A percentile compares a stretch with the other conserved stretches of the same genome.
These are phyloP conservation scores for Eimeria maxima DNA, from an alignment of 169 alveolate genomes.

Conservation along the genomic window DNA sequence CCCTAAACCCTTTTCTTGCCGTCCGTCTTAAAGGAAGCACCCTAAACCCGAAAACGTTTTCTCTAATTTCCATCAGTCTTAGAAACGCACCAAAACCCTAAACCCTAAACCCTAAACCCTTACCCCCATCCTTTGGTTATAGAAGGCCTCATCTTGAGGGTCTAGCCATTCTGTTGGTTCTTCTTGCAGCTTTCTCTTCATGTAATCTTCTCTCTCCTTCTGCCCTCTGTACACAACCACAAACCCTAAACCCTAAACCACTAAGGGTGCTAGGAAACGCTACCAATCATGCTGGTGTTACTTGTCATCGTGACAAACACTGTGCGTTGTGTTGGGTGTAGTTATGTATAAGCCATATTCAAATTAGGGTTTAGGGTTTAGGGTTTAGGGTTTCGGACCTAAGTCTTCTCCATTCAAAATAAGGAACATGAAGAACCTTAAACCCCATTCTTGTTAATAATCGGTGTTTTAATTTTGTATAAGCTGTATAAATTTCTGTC, in stretches of 20 bases:
- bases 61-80: no score
- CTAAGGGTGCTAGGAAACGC: no score
- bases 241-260: slow-evolving; percentile 66
- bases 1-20: not conserved
- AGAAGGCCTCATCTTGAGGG: slow-evolving; percentile 94
- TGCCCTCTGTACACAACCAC: slow-evolving; percentile 86
- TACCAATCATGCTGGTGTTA: no score
- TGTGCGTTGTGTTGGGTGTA: no score
- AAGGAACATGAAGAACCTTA: slow-evolving; percentile 91
- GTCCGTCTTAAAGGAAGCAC: not conserved
- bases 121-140: slow-evolving; percentile 84
- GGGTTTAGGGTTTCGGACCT: slow-evolving; percentile 78
- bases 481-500: slow-evolving; percentile 89
- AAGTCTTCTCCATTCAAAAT: slow-evolving; percentile 92
- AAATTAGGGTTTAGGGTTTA: slow-evolving; percentile 18
- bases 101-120: slow-evolving; percentile 33
- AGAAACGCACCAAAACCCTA: no score
- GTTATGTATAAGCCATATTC: no score
- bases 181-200: slow-evolving; percentile 93
- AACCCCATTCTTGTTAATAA: slow-evolving; percentile 95
- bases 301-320: no score
- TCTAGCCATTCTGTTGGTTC: slow-evolving; percentile 96
- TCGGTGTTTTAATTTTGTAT: slow-evolving; percentile 95
- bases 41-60: not conserved
- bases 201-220: slow-evolving; percentile 94